A percentile compares a stretch with the other conserved stretches of the same genome.
These are phyloP conservation scores for Gossypium gossypioides DNA, from an alignment of 441 rosid genomes.

Conservation along the genomic window DNA sequence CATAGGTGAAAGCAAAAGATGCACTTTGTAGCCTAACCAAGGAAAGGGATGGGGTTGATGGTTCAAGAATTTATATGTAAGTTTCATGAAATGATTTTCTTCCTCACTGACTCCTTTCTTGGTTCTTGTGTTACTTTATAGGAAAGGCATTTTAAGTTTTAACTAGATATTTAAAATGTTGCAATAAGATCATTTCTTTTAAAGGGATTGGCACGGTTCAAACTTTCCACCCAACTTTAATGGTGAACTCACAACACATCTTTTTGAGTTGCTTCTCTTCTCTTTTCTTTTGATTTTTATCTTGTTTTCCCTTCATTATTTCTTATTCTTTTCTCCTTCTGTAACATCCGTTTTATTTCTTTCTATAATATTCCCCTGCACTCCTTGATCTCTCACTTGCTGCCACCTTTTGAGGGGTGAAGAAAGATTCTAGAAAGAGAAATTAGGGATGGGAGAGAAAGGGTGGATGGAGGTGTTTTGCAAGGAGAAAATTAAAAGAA, in stretches of 20 bases:
- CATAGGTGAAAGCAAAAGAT: constrained; percentile 65
- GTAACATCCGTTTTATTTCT: background rate
- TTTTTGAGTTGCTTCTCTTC: background rate
- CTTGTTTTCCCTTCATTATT: background rate
- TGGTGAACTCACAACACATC: background rate
- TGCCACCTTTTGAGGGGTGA: background rate
- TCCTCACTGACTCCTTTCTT: constrained; percentile 6
- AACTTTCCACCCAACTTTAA: background rate
- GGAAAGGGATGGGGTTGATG: constrained; percentile 80
- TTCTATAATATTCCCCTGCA: background rate
- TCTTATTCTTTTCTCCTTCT: background rate
- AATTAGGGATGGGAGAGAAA: background rate
- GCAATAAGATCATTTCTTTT: background rate
- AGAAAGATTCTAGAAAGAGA: background rate
- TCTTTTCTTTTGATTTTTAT: background rate
- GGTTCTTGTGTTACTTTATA: background rate
- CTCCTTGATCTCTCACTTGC: background rate
- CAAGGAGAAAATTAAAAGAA: background rate
- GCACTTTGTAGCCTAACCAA: constrained; percentile 54
- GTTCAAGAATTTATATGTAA: constrained; percentile 74
- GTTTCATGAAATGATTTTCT: constrained; percentile 22
- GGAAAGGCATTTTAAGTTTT: background rate
- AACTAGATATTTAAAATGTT: background rate
- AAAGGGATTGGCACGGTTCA: background rate
- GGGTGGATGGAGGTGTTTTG: background rate